These are phyloP conservation scores for Zoysia japonica DNA, from an alignment of 176 grass and related monocot species.

Conservation along the genomic window DNA sequence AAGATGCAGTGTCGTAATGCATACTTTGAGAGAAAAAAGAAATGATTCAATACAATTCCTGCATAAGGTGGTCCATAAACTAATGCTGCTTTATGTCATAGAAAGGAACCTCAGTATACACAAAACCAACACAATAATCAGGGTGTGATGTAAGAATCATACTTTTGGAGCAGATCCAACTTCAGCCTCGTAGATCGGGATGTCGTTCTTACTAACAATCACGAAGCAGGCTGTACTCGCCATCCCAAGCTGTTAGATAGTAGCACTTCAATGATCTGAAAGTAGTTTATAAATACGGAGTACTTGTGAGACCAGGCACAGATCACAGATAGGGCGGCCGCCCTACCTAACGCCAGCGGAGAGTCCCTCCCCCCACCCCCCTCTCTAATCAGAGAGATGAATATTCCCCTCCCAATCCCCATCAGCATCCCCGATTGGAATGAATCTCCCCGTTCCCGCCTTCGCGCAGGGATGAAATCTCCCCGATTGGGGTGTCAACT, in stretches of 20 bases:
- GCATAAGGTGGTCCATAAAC: background rate
- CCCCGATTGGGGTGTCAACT: too few species aligned
- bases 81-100: background rate
- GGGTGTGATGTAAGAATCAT: background rate
- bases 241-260: constrained; percentile 39
- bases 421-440: too few species aligned
- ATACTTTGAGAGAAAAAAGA: background rate
- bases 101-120: background rate
- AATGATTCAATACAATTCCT: background rate
- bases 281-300: background rate
- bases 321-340: background rate
- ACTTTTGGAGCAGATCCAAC: constrained; percentile 72
- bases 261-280: constrained; percentile 25
- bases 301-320: background rate
- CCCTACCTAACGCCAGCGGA: background rate
- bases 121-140: background rate
- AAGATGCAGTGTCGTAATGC: background rate
- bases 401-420: too few species aligned
- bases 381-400: background rate
- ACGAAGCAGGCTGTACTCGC: constrained; percentile 67
- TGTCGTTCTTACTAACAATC: constrained; percentile 75
- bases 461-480: too few species aligned
- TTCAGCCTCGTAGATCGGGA: constrained; percentile 84
- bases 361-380: background rate
- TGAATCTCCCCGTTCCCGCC: too few species aligned